A percentile compares a stretch with the other conserved stretches of the same genome.
These are phyloP conservation scores for Gomphus bonarii DNA, from an alignment of 1,284 basidiomycete species.

Conservation along the genomic window DNA sequence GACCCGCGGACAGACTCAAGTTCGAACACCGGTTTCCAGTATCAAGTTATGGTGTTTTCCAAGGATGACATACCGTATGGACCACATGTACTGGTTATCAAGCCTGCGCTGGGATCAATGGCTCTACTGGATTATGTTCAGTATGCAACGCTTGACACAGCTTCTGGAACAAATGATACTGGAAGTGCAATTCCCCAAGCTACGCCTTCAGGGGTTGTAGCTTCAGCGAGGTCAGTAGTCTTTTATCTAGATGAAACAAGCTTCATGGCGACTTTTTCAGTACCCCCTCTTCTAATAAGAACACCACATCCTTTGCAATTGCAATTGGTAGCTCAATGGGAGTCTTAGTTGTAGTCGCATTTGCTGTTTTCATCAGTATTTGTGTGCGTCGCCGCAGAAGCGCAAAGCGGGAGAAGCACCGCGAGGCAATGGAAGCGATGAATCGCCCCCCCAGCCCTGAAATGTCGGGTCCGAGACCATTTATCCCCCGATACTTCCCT, in stretches of 20 bases:
- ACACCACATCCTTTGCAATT: constrained; percentile 40
- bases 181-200: background rate
- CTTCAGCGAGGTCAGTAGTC: background rate
- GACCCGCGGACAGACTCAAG: constrained; percentile 1
- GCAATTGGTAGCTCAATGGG: constrained; percentile 43
- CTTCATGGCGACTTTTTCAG: background rate
- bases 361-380: constrained; percentile 40
- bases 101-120: constrained; percentile 33
- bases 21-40: constrained; percentile 19
- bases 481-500: constrained; percentile 46
- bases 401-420: constrained; percentile 29
- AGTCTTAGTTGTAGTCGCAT: constrained; percentile 33
- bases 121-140: constrained; percentile 41
- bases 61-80: constrained; percentile 26
- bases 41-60: constrained; percentile 27
- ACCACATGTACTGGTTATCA: constrained; percentile 32
- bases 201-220: background rate
- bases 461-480: constrained; percentile 29
- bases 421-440: constrained; percentile 23
- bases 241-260: background rate
- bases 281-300: constrained; percentile 19
- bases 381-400: constrained; percentile 35
- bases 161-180: background rate
- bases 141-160: constrained; percentile 23
- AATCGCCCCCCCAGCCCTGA: constrained; percentile 18